Percentiles rank a stretch among this genome's conserved stretches.
Evolutionary conservation across 2,329 filamentous ascomycete species (phyloP).

Genomic region (Tothia fuscella): DNA sequence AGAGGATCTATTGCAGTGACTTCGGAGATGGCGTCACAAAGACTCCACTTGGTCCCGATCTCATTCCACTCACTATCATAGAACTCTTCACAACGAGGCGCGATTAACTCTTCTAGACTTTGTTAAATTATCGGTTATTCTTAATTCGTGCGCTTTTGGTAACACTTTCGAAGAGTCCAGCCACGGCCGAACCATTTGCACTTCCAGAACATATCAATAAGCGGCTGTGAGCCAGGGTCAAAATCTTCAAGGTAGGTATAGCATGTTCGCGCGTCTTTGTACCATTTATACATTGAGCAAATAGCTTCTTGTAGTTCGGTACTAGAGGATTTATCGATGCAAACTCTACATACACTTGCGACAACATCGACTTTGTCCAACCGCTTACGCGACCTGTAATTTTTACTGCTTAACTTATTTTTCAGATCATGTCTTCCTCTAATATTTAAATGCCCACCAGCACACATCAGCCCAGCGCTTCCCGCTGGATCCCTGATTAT

Average conservation of each 20-base stretch:
- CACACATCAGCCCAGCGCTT: no score
- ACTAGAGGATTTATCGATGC: slow-evolving; percentile 9
- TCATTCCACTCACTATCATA: background rate
- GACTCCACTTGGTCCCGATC: background rate
- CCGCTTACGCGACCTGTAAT: no score
- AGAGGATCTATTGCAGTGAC: slow-evolving; percentile 2
- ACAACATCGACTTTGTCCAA: no score
- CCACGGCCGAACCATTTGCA: slow-evolving; percentile 8
- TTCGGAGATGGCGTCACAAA: background rate
- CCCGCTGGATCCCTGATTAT: no score
- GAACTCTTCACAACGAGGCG: background rate
- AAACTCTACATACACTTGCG: no score
- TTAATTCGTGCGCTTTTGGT: background rate
- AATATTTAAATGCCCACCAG: no score
- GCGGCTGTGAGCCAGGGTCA: background rate
- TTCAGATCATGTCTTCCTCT: no score
- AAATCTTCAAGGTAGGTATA: slow-evolving; percentile 7
- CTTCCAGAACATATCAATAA: background rate
- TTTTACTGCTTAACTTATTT: no score
- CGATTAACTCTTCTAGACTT: slow-evolving; percentile 6
- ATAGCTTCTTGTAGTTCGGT: slow-evolving; percentile 11
- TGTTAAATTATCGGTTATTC: no score
- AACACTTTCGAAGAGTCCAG: slow-evolving; percentile 6
- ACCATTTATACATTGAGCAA: slow-evolving; percentile 12
- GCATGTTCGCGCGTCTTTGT: slow-evolving; percentile 2